A percentile compares a stretch with the other conserved stretches of the same genome.
Evolutionary conservation across 495 filamentous ascomycete species (phyloP).

Genomic region (Sporormia fimetaria): DNA sequence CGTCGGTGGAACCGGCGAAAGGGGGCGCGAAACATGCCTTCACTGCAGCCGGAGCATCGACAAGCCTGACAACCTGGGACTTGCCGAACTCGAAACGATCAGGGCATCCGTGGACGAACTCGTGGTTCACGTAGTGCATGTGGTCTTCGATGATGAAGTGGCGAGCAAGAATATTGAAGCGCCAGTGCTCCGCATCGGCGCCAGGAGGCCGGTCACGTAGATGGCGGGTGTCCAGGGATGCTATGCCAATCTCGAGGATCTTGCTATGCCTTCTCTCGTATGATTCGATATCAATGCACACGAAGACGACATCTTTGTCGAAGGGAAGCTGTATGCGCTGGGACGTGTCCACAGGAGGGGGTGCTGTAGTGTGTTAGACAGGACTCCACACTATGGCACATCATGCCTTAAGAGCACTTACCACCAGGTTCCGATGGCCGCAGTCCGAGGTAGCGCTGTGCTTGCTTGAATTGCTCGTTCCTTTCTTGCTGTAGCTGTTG

Average conservation of each 20-base stretch:
- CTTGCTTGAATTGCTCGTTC: slow-evolving; percentile 44
- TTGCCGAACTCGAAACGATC: slow-evolving; percentile 62
- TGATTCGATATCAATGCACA: slow-evolving; percentile 72
- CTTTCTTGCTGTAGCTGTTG: slow-evolving; percentile 39
- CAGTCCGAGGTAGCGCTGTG: slow-evolving; percentile 60
- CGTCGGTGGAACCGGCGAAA: slow-evolving; percentile 30
- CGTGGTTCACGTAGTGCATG: slow-evolving; percentile 47
- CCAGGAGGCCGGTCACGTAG: slow-evolving; percentile 46
- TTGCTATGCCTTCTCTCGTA: slow-evolving; percentile 52
- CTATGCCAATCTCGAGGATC: slow-evolving; percentile 79
- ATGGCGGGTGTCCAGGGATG: slow-evolving; percentile 63
- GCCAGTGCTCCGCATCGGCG: slow-evolving; percentile 50
- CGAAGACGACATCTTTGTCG: slow-evolving; percentile 49
- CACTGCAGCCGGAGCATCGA: slow-evolving; percentile 34
- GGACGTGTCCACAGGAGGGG: slow-evolving; percentile 28
- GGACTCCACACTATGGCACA: not conserved
- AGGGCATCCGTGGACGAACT: slow-evolving; percentile 58
- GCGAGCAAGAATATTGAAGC: slow-evolving; percentile 47
- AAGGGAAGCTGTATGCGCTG: slow-evolving; percentile 38
- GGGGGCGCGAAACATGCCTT: slow-evolving; percentile 41
- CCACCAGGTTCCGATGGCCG: slow-evolving; percentile 26
- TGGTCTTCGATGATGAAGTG: slow-evolving; percentile 73
- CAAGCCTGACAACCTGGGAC: slow-evolving; percentile 33
- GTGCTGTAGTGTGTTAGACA: not conserved
- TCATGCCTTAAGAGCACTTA: slow-evolving; percentile 1